phyloP scores from a whole-genome alignment of 164 flowering plant species.

The Stephania japonica region DNA sequence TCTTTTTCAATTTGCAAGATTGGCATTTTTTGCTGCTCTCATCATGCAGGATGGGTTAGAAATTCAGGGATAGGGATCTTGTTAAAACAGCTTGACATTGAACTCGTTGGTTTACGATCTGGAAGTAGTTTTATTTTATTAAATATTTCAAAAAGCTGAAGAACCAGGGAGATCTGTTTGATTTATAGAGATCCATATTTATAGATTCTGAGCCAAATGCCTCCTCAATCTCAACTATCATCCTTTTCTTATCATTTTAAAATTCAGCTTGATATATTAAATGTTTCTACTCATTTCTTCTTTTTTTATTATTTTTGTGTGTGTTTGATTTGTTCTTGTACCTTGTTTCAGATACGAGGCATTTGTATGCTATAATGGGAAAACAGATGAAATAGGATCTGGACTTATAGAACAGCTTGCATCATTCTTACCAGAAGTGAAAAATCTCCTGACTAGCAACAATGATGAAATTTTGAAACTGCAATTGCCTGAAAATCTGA shows the following conservation, averaged over 20 bases:
- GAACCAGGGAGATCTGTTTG: too few relatives aligned
- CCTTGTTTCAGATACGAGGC: constrained; percentile 54
- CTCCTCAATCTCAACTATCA: background rate
- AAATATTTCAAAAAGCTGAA: too few relatives aligned
- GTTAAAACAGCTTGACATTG: background rate
- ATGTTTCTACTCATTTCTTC: background rate
- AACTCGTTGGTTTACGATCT: background rate
- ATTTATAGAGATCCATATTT: too few relatives aligned
- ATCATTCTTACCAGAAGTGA: constrained; percentile 41
- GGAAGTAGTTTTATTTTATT: too few relatives aligned
- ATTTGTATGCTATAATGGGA: constrained; percentile 29
- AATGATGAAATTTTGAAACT: constrained; percentile 42
- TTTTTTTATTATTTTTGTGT: background rate
- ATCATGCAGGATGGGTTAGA: too few relatives aligned
- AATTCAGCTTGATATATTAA: background rate
- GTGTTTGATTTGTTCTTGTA: background rate
- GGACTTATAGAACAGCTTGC: constrained; percentile 54
- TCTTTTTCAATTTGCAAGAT: too few relatives aligned
- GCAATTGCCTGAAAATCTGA: constrained; percentile 32
- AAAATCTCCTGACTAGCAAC: constrained; percentile 29
- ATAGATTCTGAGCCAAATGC: too few relatives aligned
- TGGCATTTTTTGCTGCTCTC: too few relatives aligned
- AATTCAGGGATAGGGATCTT: too few relatives aligned
- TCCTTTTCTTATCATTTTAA: background rate
- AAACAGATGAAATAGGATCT: constrained; percentile 43